Base-by-base conservation (phyloP, 331 rosid species). In the Telfairia occidentalis region DNA sequence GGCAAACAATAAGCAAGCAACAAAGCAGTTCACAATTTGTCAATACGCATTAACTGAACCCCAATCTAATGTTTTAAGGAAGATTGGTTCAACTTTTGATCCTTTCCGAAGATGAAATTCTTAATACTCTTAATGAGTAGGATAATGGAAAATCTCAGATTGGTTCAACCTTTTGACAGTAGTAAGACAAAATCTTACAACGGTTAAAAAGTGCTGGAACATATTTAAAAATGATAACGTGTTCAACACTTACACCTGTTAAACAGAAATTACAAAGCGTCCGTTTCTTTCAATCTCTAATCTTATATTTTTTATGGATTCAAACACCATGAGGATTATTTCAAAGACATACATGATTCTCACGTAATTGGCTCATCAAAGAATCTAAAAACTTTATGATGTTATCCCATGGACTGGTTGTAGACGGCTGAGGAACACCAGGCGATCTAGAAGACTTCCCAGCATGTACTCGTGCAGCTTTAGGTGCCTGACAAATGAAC, bases 361-460 rank as follows among this genome's bases (percentile, higher is more conserved):
- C 80, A 13, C 82, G 74, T 78, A 95, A 82, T 71, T 81, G 92
- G 77, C 83, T 81, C 99, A 95, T 95, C 52, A 91, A 88, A 67
- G 93, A 82, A 85, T 95, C 97, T 87, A 95, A 79, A 83, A 90
- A 95, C 72, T 87, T 95, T 81, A 90, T 81, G 70, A 95, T 92
- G 76, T 88, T 92, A 83, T 87, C 90, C 99, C 99, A 95, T 79
- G 87, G 99, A 77, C 92, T 90, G 72, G 83, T 86, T 57, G 93
- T 71, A 67, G 87, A 76, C 75, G 81, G 97, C 76, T 84, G 99
- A 81, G 92, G 82, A 84, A 80, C 89, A 74, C 91, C 81, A 71
- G 99, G 97, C 37, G 97, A 95, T 77, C 90, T 87, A 67, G 93
- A 79, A 50, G 89, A 88, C 84, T 95, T 95, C 73, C 90, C 97